A percentile compares a stretch with the other conserved stretches of the same genome.
Conservation (phyloP, 2,329 filamentous ascomycete species). For the Penicillium capsulatum region DNA sequence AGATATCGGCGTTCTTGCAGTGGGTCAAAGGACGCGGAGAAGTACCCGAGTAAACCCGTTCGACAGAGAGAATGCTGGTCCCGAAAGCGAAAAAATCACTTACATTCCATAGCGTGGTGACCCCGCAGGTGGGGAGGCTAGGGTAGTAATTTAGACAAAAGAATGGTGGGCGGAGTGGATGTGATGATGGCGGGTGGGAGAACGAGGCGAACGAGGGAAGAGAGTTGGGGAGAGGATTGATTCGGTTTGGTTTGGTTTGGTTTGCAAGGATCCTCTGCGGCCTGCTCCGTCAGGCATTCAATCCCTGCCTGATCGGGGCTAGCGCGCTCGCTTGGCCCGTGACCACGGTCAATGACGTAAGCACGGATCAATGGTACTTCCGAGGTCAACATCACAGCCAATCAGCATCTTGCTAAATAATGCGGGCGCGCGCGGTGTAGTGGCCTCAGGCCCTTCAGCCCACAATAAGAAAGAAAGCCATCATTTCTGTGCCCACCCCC, state of each 20-base stretch:
- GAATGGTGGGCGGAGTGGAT: conserved; percentile 24
- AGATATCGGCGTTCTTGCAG: conserved; percentile 27
- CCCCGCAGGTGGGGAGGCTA: conserved; percentile 40
- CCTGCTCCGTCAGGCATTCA: conserved; percentile 30
- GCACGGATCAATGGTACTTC: conserved; percentile 3
- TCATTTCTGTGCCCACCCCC: conserved; percentile 20
- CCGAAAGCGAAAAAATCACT: conserved; percentile 42
- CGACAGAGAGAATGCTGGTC: conserved; percentile 27
- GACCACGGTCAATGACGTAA: conserved; percentile 14
- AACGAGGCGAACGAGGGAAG: conserved; percentile 37
- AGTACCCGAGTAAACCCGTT: conserved; percentile 35
- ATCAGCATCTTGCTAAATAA: conserved; percentile 21
- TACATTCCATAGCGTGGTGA: conserved; percentile 57
- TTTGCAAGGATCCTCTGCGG: conserved; percentile 19
- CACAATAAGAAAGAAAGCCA: conserved; percentile 24
- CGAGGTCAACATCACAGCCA: conserved; percentile 8
- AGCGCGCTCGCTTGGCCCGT: conserved; percentile 20
- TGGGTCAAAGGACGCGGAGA: conserved; percentile 41
- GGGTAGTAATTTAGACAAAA: conserved; percentile 32
- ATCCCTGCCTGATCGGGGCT: conserved; percentile 8
- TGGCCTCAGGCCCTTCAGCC: conserved; percentile 23
- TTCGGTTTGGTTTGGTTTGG: conserved; percentile 18
- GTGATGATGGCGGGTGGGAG: conserved; percentile 28
- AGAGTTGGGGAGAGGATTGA: conserved; percentile 30
- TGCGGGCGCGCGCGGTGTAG: conserved; percentile 2